Evolutionary conservation across 2,329 filamentous ascomycete genomes (phyloP).

Genomic region (Botrytis hyacinthi): DNA sequence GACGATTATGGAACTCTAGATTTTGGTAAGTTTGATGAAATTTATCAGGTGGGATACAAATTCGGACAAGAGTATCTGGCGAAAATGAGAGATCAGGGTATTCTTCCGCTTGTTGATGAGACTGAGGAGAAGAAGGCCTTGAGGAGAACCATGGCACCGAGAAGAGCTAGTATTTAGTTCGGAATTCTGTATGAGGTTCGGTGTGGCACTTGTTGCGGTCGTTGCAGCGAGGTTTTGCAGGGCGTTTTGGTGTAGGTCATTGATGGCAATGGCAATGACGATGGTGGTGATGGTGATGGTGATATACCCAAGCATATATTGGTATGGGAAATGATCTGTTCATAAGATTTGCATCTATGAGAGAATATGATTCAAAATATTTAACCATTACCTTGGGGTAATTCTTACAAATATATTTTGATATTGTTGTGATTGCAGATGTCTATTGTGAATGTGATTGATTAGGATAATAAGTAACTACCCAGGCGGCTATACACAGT

Average conservation of each 20-base stretch:
- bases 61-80: slow-evolving; percentile 81
- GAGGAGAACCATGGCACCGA: slow-evolving; percentile 74
- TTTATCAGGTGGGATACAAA: slow-evolving; percentile 83
- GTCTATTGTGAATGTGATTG: neutral
- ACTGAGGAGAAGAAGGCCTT: slow-evolving; percentile 75
- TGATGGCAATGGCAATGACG: neutral
- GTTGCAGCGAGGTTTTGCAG: neutral
- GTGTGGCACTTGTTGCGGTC: neutral
- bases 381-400: neutral
- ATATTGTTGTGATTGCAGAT: neutral
- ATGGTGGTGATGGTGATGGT: too few relatives aligned
- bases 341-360: neutral
- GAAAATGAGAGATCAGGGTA: slow-evolving; percentile 73
- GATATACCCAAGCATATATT: slow-evolving; percentile 14
- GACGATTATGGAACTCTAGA: slow-evolving; percentile 92
- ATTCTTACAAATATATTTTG: neutral
- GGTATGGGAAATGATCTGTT: neutral
- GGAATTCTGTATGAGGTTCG: neutral
- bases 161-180: slow-evolving; percentile 69
- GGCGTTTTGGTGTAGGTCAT: slow-evolving; percentile 6
- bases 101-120: slow-evolving; percentile 67
- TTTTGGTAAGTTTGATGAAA: slow-evolving; percentile 97
- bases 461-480: neutral
- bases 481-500: neutral
- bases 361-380: neutral